Base-by-base conservation (phyloP, 2,329 filamentous ascomycete genomes). In the Camillea tinctor region DNA sequence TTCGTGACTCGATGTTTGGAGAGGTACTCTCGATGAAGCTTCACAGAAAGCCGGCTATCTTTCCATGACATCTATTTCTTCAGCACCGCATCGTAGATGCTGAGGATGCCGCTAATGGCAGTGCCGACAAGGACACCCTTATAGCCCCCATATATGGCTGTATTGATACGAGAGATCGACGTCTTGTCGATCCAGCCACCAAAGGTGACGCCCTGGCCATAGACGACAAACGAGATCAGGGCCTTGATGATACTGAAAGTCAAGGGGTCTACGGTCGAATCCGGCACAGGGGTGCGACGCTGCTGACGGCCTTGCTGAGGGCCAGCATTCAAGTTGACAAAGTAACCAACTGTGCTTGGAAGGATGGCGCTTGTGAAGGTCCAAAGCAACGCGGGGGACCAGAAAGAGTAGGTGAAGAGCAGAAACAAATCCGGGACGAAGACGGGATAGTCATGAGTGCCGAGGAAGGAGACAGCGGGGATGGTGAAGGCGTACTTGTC, bases 171-270 rank as follows among this genome's bases (percentile, higher is more conserved):
- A 56, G 77, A 77, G 54, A 92, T 87, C 6, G 86, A 84, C 17
- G 79, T 75, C 24, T 81, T 78, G 60, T 84, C 81, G 60, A 92
- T 79, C 56, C 87, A 79, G 30, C 89, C 88, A 53, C 84, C 80
- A 58, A 89, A 84, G 53, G 82, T 85, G 55, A 84, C 82, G 36
- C 84, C 85, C 72, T 89, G 86, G 9, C 83, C 85, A 72, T 93
- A 97, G 19, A 97, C 88, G 36, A 94, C 83, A 74, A 90, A 97
- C 7, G 91, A 88, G 60, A 93, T 76, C 57, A 98, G 74, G 0
- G 90, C 93, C 80, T 97, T 97, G 68, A 86, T 86, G 59, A 98
- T 88, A 79, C 93, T 96, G 78, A 96, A 99, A 21, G 89, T 90
- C 72, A 98, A 79, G 3, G 93, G 93, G 73, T 99, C 95, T 65